Base-by-base conservation (phyloP, 768 basidiomycete genomes). In the Saitozyma podzolica region DNA sequence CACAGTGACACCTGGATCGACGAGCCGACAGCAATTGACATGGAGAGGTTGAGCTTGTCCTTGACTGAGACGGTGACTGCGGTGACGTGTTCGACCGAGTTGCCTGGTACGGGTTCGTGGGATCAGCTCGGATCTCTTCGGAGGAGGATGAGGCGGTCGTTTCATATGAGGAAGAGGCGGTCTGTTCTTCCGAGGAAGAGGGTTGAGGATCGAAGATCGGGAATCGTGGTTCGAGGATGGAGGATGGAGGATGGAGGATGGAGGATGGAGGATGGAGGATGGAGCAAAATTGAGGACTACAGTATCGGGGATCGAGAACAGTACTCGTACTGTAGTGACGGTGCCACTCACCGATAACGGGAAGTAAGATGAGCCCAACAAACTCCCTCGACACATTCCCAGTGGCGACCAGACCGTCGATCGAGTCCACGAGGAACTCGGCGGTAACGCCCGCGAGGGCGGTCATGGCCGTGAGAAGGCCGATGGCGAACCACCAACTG, bases 11-110 rank as follows among this genome's bases (percentile, higher is more conserved):
- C 75, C 64, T 78, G 92, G 88, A 78, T 95, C 86, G 76, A 96
- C 86, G 75, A 93, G 86, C 66, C 94, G 84, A 92, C 89, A n/a
- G 93, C 91, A 19, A 95, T 90, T 29, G 89, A 88, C 59, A 96
- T 82, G 72, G 89, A 90, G 7, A 96, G 84, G 50, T 90, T 90
- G 19, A 96, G 81, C 77, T 94, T 92, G 78, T 81, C 80, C 80
- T 94, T 94, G 62, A 91, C 88, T 0, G 92, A 90, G 8, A 93
- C 92, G 0, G 89, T 88, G 37, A 96, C 91, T 13, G 93, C 92
- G 2, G 92, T 96, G 45, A 88, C 88, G 74, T 94, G 92, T 74
- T 96, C 93, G 82, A 74, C 58, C 41, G 65, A 68, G 53, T 69
- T 65, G 45, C 45, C 45, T 29, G 29, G 29, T 29, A 29, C 29